Percentiles rank a stretch among this genome's conserved stretches.
phyloP scores from a whole-genome alignment of 2,329 filamentous ascomycete genomes.

The Aureobasidium uvarum region DNA sequence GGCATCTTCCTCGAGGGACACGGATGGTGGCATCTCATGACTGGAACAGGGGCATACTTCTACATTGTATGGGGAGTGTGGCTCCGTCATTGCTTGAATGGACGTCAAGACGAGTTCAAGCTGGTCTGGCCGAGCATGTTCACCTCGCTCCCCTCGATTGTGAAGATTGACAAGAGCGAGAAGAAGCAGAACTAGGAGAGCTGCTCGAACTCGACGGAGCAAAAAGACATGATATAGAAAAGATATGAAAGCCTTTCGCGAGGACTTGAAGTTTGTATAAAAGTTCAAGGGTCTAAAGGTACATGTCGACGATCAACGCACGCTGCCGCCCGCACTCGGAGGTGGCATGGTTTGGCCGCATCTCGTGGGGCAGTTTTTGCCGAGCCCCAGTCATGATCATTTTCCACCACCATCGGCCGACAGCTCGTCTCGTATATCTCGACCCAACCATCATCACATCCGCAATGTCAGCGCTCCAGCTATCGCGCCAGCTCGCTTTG shows the following conservation, averaged over 20 bases:
- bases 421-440: not conserved
- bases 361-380: conserved; percentile 8
- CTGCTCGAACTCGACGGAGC: not conserved
- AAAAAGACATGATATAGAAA: conserved; percentile 1
- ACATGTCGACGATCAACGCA: not conserved
- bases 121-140: conserved; percentile 66
- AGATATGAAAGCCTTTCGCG: not conserved
- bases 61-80: conserved; percentile 83
- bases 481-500: conserved; percentile 10
- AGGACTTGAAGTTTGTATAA: not conserved
- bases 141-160: conserved; percentile 55
- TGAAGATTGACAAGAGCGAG: conserved; percentile 36
- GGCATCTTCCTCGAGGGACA: conserved; percentile 71
- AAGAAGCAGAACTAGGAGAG: conserved; percentile 37
- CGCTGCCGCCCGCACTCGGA: not conserved
- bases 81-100: conserved; percentile 73
- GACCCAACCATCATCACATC: not conserved
- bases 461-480: conserved; percentile 15
- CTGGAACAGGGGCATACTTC: conserved; percentile 77
- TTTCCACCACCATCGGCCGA: not conserved
- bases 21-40: conserved; percentile 78
- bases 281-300: conserved; percentile 1
- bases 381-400: conserved; percentile 10
- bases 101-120: conserved; percentile 67
- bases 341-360: conserved; percentile 21